Conservation (phyloP, 2,329 filamentous ascomycete species). For the Penicillium crustosum region DNA sequence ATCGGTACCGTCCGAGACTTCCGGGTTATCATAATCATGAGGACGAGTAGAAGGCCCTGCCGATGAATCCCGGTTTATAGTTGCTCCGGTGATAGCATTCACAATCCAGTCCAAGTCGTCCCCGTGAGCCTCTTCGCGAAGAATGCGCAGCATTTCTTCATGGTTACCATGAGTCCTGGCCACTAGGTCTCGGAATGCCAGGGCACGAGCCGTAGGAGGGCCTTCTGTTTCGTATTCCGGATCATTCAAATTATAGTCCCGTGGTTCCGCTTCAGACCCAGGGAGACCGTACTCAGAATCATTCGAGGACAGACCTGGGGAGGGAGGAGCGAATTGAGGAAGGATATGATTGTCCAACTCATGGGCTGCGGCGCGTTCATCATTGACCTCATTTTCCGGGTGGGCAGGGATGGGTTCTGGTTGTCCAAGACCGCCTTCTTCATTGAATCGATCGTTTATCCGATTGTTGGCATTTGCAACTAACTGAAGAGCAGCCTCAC, state of each 20-base stretch:
- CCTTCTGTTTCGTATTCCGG: neutral
- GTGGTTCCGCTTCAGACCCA: constrained; percentile 5
- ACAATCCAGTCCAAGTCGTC: constrained; percentile 62
- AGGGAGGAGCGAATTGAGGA: constrained; percentile 12
- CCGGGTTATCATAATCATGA: neutral
- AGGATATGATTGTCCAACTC: constrained; percentile 8
- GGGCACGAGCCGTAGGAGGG: constrained; percentile 31
- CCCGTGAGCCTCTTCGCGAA: constrained; percentile 60
- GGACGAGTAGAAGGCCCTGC: constrained; percentile 6
- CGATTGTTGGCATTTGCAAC: constrained; percentile 35
- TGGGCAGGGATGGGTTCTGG: constrained; percentile 10
- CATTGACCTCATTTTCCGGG: constrained; percentile 5
- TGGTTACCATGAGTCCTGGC: constrained; percentile 61
- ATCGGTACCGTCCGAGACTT: neutral
- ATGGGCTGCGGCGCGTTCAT: constrained; percentile 12
- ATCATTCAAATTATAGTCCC: neutral
- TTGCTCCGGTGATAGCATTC: constrained; percentile 49
- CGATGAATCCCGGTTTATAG: neutral
- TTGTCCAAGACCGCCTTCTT: constrained; percentile 16
- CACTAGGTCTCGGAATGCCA: constrained; percentile 58
- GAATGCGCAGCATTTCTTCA: constrained; percentile 59
- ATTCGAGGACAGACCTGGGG: constrained; percentile 17
- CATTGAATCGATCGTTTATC: constrained; percentile 29
- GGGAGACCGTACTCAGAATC: constrained; percentile 21
- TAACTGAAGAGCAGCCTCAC: constrained; percentile 52